Conservation (phyloP, 306 rosid genomes). For the Gleditsia sinensis region DNA sequence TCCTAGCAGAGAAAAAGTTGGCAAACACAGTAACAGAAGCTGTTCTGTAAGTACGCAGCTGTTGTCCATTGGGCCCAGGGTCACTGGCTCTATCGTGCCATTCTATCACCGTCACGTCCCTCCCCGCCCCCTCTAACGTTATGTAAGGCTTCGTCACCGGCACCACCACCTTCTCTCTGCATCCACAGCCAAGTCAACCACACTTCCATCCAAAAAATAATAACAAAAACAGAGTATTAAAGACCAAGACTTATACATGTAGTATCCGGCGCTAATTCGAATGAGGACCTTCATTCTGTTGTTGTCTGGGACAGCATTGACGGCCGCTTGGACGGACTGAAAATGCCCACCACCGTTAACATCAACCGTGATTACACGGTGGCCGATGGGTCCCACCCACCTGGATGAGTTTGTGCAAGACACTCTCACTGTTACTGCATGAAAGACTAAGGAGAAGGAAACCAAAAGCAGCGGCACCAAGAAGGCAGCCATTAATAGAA, state of each 20-base stretch:
- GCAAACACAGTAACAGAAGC: conserved; percentile 88
- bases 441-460: conserved; percentile 24
- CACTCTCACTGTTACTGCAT: conserved; percentile 28
- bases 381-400: conserved; percentile 73
- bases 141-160: conserved; percentile 82
- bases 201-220: background rate
- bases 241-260: conserved; percentile 50
- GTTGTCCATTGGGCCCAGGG: conserved; percentile 86
- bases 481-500: conserved; percentile 37
- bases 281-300: conserved; percentile 61
- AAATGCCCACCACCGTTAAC: conserved; percentile 60
- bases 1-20: conserved; percentile 75
- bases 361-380: conserved; percentile 61
- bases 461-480: background rate
- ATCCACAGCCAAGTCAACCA: background rate
- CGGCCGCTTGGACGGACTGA: conserved; percentile 76
- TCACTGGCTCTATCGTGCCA: conserved; percentile 94
- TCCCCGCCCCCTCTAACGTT: conserved; percentile 80
- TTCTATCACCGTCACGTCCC: conserved; percentile 73
- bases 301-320: conserved; percentile 62
- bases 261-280: conserved; percentile 71
- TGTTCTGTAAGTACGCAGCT: conserved; percentile 81
- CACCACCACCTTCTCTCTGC: conserved; percentile 89
- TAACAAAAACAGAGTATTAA: background rate
- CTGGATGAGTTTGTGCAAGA: conserved; percentile 34